Evolutionary conservation across 2,329 filamentous ascomycete species (phyloP), one percentile per base, ranked within the genome.

Genomic region (Teratosphaeria epicoccoides): DNA sequence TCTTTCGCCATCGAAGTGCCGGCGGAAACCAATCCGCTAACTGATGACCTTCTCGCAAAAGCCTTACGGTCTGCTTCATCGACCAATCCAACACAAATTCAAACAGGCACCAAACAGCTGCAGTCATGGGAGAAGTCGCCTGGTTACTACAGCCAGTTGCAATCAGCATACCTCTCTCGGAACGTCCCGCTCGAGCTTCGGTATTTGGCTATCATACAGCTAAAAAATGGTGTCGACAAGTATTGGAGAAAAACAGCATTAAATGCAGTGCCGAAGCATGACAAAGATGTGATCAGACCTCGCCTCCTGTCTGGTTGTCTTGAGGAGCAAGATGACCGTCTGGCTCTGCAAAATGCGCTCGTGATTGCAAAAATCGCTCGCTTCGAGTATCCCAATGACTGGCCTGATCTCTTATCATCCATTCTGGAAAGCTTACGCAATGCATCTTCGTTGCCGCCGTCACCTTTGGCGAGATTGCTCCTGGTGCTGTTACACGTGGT

Each of bases 141-240:
- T n/a, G 68, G 71, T 17, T 78, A 68, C 66, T 78, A 76, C 57
- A 68, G 68, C 23, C 64, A 76, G 49, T 66, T 77, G 1, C 73
- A 76, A 59, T 79, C 84, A 60, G 80, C 88, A 29, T 96, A 90
- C 66, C 78, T 95, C 57, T 87, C 95, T 71, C 82, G 82, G 55
- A 81, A 82, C 1, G 73, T 94, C 1, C 86, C 88, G 1, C 71
- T 81, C 52, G 84, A 94, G 62, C 80, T 91, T 49, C 86, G 93
- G 55, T 89, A 95, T 63, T 82, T 96, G 10, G 87, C 91, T 50
- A 82, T 97, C 52, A 95, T 97, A 59, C 87, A 95, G 66, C 77
- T 98, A 50, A 97, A 97, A 68, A 96, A 97, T 68, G 93, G 90
- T 51, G 90, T 97, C 69, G 91, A 97, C 67, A 89, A 85, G 66